Percentiles rank a stretch among this genome's conserved stretches.
These are phyloP conservation scores for Debaryomyces nepalensis DNA, from an alignment of 1,139 yeast genomes.

Conservation along the genomic window DNA sequence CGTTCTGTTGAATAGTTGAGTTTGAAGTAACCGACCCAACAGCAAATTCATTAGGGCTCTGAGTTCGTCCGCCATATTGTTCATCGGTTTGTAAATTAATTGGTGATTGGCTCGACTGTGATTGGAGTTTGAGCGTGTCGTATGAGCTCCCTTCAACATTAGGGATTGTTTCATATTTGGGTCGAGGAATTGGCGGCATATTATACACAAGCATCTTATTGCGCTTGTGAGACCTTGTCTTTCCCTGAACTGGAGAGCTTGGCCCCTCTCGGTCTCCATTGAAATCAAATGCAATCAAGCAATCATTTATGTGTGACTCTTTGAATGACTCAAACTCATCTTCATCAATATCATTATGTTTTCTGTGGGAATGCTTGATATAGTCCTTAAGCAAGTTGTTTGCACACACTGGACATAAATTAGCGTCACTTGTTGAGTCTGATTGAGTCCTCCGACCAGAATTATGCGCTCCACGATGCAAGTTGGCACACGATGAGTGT, in stretches of 20 bases:
- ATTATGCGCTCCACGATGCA: constrained; percentile 17
- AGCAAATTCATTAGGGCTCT: constrained; percentile 15
- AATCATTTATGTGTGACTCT: constrained; percentile 70
- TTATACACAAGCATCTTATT: constrained; percentile 88
- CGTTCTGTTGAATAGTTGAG: constrained; percentile 27
- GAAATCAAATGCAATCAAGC: constrained; percentile 70
- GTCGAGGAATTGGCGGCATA: constrained; percentile 60
- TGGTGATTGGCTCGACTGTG: constrained; percentile 6
- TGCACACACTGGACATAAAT: constrained; percentile 53
- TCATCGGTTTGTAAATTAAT: neutral
- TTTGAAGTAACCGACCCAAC: constrained; percentile 31
- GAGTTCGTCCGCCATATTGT: constrained; percentile 1
- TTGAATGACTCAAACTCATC: constrained; percentile 52
- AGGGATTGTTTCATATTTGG: constrained; percentile 43
- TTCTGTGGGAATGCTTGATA: constrained; percentile 37
- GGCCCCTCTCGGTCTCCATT: constrained; percentile 60
- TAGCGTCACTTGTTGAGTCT: constrained; percentile 36
- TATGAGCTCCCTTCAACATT: constrained; percentile 20
- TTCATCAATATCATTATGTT: constrained; percentile 25
- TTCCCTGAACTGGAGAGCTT: constrained; percentile 36
- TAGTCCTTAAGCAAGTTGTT: constrained; percentile 58
- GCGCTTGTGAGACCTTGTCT: constrained; percentile 36
- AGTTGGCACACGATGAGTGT: constrained; percentile 22
- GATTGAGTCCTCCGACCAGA: constrained; percentile 15
- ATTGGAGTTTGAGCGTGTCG: constrained; percentile 19